Conservation (phyloP, 306 rosid species). For the Gastrolobium bilobum region DNA sequence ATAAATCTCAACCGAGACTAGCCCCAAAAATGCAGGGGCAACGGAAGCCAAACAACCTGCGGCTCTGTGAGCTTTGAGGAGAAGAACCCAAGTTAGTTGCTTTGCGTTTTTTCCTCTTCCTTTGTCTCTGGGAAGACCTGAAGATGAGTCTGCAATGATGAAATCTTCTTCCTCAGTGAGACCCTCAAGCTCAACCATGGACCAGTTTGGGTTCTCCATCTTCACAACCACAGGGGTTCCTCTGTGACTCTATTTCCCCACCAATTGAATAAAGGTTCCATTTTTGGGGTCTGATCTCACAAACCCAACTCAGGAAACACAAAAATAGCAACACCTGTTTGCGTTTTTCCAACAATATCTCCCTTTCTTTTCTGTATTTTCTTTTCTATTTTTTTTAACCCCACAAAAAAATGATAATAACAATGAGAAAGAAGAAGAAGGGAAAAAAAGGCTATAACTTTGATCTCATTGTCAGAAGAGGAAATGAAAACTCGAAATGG, state of each 20-base stretch:
- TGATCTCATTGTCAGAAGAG: slow-evolving; percentile 72
- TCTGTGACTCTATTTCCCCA: slow-evolving; percentile 62
- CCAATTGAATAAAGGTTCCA: slow-evolving; percentile 76
- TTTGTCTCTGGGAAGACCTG: slow-evolving; percentile 55
- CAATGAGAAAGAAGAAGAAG: slow-evolving; percentile 1
- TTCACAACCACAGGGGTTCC: slow-evolving; percentile 93
- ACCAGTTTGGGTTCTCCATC: slow-evolving; percentile 91
- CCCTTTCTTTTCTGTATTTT: not conserved
- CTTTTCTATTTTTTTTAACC: too few species aligned
- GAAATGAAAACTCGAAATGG: not conserved
- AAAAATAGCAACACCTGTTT: not conserved
- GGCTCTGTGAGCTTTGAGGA: slow-evolving; percentile 90
- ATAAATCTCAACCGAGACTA: too few species aligned
- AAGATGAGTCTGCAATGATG: slow-evolving; percentile 39
- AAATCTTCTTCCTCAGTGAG: slow-evolving; percentile 82
- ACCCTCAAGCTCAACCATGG: slow-evolving; percentile 87
- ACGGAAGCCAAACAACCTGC: slow-evolving; percentile 86
- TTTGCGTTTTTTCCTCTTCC: slow-evolving; percentile 81
- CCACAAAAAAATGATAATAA: not conserved
- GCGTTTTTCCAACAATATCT: not conserved
- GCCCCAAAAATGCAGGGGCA: slow-evolving; percentile 67
- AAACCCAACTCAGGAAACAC: slow-evolving; percentile 31
- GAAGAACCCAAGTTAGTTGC: slow-evolving; percentile 95
- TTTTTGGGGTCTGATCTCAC: slow-evolving; percentile 53
- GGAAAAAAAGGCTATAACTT: slow-evolving; percentile 45